These are phyloP conservation scores for Bretschneidera sinensis DNA, from an alignment of 345 rosid genomes.

Conservation along the genomic window DNA sequence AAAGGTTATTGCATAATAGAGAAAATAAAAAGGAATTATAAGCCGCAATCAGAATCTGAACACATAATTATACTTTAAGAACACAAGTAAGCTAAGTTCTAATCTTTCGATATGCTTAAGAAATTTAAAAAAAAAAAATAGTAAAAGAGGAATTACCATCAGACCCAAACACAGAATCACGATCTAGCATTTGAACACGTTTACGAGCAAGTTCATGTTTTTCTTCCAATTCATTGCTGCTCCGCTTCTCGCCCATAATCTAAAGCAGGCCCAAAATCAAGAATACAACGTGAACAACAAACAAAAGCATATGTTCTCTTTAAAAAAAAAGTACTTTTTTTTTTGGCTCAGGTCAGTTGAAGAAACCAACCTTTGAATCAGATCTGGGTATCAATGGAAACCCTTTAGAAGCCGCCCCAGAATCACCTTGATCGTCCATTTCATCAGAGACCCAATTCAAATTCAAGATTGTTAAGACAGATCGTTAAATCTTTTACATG, in stretches of 20 bases:
- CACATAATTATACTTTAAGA: too few relatives aligned
- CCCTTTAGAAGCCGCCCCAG: slow-evolving; percentile 17
- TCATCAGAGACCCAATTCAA: slow-evolving; percentile 15
- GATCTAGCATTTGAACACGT: slow-evolving; percentile 31
- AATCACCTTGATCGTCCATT: slow-evolving; percentile 37
- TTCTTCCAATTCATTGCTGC: slow-evolving; percentile 23
- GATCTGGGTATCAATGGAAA: slow-evolving; percentile 23
- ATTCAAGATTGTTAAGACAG: slow-evolving; percentile 15
- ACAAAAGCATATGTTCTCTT: background rate
- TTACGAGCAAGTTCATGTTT: slow-evolving; percentile 21
- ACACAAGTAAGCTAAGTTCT: too few relatives aligned
- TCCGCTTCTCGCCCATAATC: slow-evolving; percentile 35
- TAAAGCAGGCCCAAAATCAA: slow-evolving; percentile 12
- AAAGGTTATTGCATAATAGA: background rate
- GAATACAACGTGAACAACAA: background rate
- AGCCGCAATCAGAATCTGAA: too few relatives aligned
- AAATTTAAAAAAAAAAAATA: background rate
- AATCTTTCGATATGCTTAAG: too few relatives aligned
- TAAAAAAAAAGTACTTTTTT: too few relatives aligned
- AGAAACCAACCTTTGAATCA: slow-evolving; percentile 31
- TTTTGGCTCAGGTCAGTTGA: too few relatives aligned
- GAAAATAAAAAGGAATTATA: background rate
- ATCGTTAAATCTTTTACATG: too few relatives aligned
- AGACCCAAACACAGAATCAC: slow-evolving; percentile 19
- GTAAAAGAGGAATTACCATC: slow-evolving; percentile 23